phyloP scores from a whole-genome alignment of 2,329 filamentous ascomycete genomes.

The Xylariales sp. region DNA sequence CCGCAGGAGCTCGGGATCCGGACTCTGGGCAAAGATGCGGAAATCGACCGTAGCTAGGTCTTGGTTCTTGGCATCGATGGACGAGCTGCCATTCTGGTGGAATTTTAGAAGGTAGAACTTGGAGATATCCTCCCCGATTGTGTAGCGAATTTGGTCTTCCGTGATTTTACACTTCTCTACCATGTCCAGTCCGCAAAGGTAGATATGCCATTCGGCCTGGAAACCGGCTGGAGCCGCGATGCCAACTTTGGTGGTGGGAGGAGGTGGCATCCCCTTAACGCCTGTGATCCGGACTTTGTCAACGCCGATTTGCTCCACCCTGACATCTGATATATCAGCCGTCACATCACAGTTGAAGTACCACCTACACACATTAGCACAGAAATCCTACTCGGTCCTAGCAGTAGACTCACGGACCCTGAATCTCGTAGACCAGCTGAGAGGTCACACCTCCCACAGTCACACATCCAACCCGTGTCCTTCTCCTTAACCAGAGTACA shows the following conservation, averaged over 20 bases:
- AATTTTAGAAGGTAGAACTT: constrained; percentile 24
- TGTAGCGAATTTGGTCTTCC: constrained; percentile 23
- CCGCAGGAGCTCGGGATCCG: constrained; percentile 21
- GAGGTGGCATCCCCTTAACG: constrained; percentile 13
- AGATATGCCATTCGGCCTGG: constrained; percentile 10
- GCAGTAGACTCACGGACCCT: constrained; percentile 32
- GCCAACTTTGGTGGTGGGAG: constrained; percentile 13
- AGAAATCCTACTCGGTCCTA: too few relatives aligned
- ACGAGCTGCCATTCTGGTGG: constrained; percentile 23
- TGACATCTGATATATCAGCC: constrained; percentile 24
- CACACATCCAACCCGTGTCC: constrained; percentile 16
- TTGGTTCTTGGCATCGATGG: constrained; percentile 25
- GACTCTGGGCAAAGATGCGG: constrained; percentile 35
- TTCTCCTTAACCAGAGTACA: constrained; percentile 17
- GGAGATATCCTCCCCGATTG: constrained; percentile 19
- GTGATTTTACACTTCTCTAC: constrained; percentile 13
- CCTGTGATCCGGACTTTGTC: constrained; percentile 16
- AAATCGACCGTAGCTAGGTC: constrained; percentile 31
- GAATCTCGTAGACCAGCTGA: constrained; percentile 42
- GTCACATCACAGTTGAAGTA: constrained; percentile 41
- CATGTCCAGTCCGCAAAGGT: constrained; percentile 8
- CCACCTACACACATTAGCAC: too few relatives aligned
- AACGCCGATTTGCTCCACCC: constrained; percentile 34
- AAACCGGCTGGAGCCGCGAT: constrained; percentile 1
- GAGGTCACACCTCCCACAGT: constrained; percentile 25